Evolutionary conservation across 345 rosid genomes (phyloP), one percentile per base, ranked within the genome.

Genomic region (Eucalyptus leucophloia): DNA sequence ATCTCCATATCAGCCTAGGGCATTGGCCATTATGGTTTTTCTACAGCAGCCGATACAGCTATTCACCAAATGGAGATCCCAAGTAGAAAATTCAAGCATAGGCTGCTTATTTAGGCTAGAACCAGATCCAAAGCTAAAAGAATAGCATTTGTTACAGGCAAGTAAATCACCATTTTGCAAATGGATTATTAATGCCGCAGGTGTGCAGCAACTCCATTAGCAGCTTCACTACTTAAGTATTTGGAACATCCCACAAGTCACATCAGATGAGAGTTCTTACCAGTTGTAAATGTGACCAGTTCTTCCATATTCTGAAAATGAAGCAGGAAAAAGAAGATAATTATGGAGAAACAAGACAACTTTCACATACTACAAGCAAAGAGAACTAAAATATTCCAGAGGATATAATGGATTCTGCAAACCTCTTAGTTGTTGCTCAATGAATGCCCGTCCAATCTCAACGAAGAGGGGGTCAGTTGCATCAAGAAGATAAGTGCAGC

Each of bases 401-500:
- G 50, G 86, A 88, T 45, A 50, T 62, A 18, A 42, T 82, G 69
- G 87, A 65, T 82, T 49, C 42, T 65, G 51, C 87, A 47, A 32
- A 95, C 98, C 96, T 93, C 51, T 91, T 30, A 93, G 49, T 88
- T 96, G 96, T 88, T 95, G 91, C 91, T 93, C 92, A 87, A 95
- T 94, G 88, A 95, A 95, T 91, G 94, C 93, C 88, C 88, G 93
- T 89, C 98, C 98, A 91, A 96, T 95, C 89, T 94, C 96, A 90
- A 95, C 58, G 34, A 96, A 96, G 89, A 96, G 92, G 49, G 98
- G 95, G 92, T 96, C 98, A 23, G 94, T 94, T 88, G 96, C 98
- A 91, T 96, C 96, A 88, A 96, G 98, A 91, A 96, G 98, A 90
- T 95, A 94, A 50, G 96, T 96, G 92, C 98, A 96, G 90, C 93